phyloP scores from a whole-genome alignment of 2,329 filamentous ascomycete species.

The Scolecobasidium constrictum region DNA sequence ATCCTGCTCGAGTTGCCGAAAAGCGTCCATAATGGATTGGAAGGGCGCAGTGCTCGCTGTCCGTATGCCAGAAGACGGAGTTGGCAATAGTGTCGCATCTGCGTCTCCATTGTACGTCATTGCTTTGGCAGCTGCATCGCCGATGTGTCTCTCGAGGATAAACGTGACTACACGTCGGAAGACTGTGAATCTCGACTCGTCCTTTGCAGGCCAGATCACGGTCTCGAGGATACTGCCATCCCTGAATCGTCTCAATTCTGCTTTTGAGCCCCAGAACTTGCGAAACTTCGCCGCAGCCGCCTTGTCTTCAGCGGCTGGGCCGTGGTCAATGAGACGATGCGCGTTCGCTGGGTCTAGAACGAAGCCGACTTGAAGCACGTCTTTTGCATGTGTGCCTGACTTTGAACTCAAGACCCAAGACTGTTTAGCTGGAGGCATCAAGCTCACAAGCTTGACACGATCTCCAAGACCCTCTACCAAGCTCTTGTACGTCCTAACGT shows the following conservation, averaged over 20 bases:
- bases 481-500: slow-evolving; percentile 49
- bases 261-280: slow-evolving; percentile 88
- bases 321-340: slow-evolving; percentile 71
- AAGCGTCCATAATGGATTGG: slow-evolving; percentile 56
- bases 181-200: slow-evolving; percentile 49
- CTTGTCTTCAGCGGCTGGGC: slow-evolving; percentile 76
- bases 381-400: slow-evolving; percentile 12
- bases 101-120: slow-evolving; percentile 34
- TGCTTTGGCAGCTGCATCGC: slow-evolving; percentile 41
- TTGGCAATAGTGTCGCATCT: slow-evolving; percentile 34
- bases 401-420: slow-evolving; percentile 25
- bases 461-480: slow-evolving; percentile 65
- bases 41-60: slow-evolving; percentile 39
- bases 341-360: slow-evolving; percentile 63
- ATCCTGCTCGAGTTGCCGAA: slow-evolving; percentile 63
- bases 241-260: slow-evolving; percentile 87
- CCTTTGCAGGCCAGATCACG: slow-evolving; percentile 64
- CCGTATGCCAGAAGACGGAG: slow-evolving; percentile 13
- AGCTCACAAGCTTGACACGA: slow-evolving; percentile 54
- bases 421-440: slow-evolving; percentile 19
- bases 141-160: slow-evolving; percentile 59
- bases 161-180: slow-evolving; percentile 72
- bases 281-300: slow-evolving; percentile 72
- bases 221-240: slow-evolving; percentile 91
- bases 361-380: slow-evolving; percentile 51